A percentile compares a stretch with the other conserved stretches of the same genome.
These are phyloP conservation scores for Achlya hypogyna DNA, from an alignment of 352 stramenopile species.

Conservation along the genomic window DNA sequence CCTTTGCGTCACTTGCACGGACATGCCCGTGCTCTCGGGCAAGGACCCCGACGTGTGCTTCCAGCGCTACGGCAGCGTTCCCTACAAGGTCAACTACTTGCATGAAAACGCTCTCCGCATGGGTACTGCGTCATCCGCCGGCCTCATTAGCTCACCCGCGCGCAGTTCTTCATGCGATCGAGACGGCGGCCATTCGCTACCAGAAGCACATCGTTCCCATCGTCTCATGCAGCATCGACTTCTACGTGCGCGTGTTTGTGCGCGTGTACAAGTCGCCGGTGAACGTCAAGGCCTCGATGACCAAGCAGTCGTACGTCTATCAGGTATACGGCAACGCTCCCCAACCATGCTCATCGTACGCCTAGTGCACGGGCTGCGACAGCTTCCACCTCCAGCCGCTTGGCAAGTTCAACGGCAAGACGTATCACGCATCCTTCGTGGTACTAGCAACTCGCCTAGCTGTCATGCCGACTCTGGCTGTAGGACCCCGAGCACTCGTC, in stretches of 20 bases:
- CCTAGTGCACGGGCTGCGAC: constrained; percentile 92
- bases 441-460: background rate
- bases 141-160: constrained; percentile 28
- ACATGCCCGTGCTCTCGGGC: constrained; percentile 92
- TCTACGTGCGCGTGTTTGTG: constrained; percentile 99
- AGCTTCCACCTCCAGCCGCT: constrained; percentile 96
- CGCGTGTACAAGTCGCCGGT: constrained; percentile 95
- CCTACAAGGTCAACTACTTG: constrained; percentile 83
- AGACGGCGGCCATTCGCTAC: constrained; percentile 92
- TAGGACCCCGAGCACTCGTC: constrained; percentile 7
- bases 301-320: constrained; percentile 82
- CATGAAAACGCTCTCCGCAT: constrained; percentile 84
- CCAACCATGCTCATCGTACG: background rate
- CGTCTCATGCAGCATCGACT: constrained; percentile 97
- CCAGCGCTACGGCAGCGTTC: constrained; percentile 71
- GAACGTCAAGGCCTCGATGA: constrained; percentile 91
- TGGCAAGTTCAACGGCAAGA: constrained; percentile 79
- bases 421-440: constrained; percentile 55
- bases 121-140: constrained; percentile 26
- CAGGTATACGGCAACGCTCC: constrained; percentile 24
- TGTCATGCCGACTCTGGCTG: background rate
- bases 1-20: constrained; percentile 98
- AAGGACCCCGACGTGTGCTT: constrained; percentile 85
- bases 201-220: constrained; percentile 95
- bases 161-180: constrained; percentile 94